Base-by-base conservation (phyloP, 164 flowering plant genomes). In the Saururus chinensis region DNA sequence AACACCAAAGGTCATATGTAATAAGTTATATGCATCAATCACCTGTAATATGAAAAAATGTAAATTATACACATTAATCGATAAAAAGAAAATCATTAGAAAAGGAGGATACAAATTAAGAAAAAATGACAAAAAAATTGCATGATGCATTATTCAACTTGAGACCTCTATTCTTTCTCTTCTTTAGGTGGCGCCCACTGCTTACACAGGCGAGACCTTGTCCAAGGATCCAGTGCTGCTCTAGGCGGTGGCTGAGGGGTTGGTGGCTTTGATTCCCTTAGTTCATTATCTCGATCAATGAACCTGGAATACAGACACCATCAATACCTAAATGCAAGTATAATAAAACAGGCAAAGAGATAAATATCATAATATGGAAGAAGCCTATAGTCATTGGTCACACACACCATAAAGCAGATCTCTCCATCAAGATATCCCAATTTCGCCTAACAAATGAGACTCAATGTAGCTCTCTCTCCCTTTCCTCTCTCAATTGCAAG, bases 221-320 rank as follows among this genome's bases (percentile, higher is more conserved):
- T 78, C 92, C 92, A 95, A 0, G 97, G 99, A 75, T 95, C 96
- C 80, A 91, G 26, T 1, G 96, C 69, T 24, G 81, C 60, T 64
- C 82, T 78, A 55, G 74, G 89, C 9, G 84, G 85, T 57, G 88
- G 91, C 78, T 83, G 99, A 59, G 96, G 93, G 19, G 79, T 70
- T 54, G 97, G 75, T 26, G 92, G 95, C 64, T 88, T 91, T 54
- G 97, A 77, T 63, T 91, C 93, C 62, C 95, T 81, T 20, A 95
- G 95, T 69, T 95, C 99, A 67, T 95, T 85, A 66, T 88, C 95
- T 74, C 99, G 77, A 74, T 91, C 97, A 19, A 95, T 72, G 69
- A 91, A 95, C 85, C 99, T 95, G 84, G 56, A 64, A 10, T 24
- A 20, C 10, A n/a, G n/a, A n/a, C n/a, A n/a, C n/a, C n/a, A n/a